phyloP scores from a whole-genome alignment of 352 stramenopile species.

The Phytophthora pluvialis region DNA sequence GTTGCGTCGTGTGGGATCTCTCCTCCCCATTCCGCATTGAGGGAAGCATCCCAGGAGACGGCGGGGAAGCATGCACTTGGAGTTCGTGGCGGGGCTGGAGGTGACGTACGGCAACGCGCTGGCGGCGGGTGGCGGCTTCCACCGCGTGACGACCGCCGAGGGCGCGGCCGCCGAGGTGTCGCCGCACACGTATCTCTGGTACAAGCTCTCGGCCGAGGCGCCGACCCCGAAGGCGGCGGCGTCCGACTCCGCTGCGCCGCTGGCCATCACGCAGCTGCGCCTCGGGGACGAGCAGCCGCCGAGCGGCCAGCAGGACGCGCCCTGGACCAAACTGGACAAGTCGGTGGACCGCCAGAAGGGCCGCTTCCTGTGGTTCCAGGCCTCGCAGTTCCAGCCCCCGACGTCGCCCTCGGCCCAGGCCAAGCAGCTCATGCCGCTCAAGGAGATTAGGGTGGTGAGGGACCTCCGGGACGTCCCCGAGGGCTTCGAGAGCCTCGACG shows the following conservation, averaged over 20 bases:
- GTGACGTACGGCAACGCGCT: constrained; percentile 90
- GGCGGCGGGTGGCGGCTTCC: constrained; percentile 76
- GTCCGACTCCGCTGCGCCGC: constrained; percentile 3
- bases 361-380: constrained; percentile 74
- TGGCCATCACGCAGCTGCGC: constrained; percentile 64
- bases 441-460: constrained; percentile 82
- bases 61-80: constrained; percentile 58
- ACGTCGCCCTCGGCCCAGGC: constrained; percentile 12
- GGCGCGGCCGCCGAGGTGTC: constrained; percentile 80
- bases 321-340: constrained; percentile 80
- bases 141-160: constrained; percentile 81
- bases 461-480: constrained; percentile 70
- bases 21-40: constrained; percentile 16
- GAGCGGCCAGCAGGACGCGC: background rate
- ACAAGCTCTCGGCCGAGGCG: constrained; percentile 50
- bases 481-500: constrained; percentile 62
- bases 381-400: constrained; percentile 33
- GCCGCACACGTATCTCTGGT: constrained; percentile 88
- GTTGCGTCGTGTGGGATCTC: background rate
- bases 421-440: constrained; percentile 57
- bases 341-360: constrained; percentile 64
- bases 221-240: constrained; percentile 4
- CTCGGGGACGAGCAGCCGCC: constrained; percentile 43
- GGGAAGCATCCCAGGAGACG: background rate
- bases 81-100: constrained; percentile 76